Evolutionary conservation across 2,329 filamentous ascomycete species (phyloP).

Genomic region (Aspergillus hiratsukae): DNA sequence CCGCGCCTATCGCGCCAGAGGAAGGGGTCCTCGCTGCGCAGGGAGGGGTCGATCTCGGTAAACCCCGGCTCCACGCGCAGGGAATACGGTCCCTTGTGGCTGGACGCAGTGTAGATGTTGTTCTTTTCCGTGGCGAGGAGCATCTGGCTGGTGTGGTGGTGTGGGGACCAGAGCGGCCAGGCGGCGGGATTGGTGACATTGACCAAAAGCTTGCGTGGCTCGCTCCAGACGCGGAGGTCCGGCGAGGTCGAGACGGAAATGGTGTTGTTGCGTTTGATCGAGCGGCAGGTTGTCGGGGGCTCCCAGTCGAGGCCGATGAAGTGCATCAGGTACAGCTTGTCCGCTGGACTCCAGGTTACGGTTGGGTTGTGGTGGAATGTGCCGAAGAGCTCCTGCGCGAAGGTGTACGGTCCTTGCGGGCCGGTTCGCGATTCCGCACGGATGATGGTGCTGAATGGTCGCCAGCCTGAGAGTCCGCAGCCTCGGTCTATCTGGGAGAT

Average conservation of each 20-base stretch:
- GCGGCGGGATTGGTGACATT: conserved; percentile 9
- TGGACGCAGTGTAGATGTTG: conserved; percentile 11
- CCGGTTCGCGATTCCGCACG: conserved; percentile 44
- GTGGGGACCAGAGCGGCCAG: conserved; percentile 7
- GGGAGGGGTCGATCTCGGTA: conserved; percentile 5
- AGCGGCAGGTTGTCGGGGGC: conserved; percentile 14
- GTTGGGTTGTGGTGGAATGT: conserved; percentile 48
- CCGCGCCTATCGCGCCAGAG: conserved; percentile 35
- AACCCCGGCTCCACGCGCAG: conserved; percentile 1
- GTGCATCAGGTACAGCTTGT: conserved; percentile 44
- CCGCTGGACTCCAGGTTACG: conserved; percentile 42
- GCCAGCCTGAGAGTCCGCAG: conserved; percentile 47
- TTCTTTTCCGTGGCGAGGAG: conserved; percentile 8
- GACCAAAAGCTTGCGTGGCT: neutral
- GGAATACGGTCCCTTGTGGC: conserved; percentile 11
- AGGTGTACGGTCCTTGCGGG: conserved; percentile 44
- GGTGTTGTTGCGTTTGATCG: conserved; percentile 7
- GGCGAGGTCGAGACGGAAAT: conserved; percentile 10
- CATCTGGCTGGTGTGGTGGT: conserved; percentile 1
- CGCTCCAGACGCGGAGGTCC: neutral
- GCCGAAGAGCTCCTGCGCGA: conserved; percentile 36
- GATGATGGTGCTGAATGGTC: conserved; percentile 43
- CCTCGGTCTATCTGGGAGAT: conserved; percentile 44
- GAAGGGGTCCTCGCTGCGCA: conserved; percentile 31
- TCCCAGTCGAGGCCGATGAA: conserved; percentile 39